phyloP scores from a whole-genome alignment of 345 rosid genomes.

The Erucastrum elatum region DNA sequence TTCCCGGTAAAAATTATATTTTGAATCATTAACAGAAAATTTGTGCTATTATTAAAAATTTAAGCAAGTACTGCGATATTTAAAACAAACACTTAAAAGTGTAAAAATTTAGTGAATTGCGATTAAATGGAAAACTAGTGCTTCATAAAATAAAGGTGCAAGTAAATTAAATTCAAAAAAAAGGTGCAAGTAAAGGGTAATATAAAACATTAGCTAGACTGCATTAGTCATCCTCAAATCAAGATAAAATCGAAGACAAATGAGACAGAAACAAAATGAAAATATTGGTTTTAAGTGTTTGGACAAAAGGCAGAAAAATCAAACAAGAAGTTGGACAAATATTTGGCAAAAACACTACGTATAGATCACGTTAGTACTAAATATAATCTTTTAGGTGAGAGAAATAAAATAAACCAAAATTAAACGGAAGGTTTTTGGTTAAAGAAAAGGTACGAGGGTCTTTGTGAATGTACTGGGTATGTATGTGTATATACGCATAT shows the following conservation, averaged over 20 bases:
- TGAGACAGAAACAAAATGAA: conserved; percentile 15
- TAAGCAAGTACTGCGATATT: background rate
- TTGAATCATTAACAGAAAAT: background rate
- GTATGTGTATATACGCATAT: background rate
- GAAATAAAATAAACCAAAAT: background rate
- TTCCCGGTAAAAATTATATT: background rate
- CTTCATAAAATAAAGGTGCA: background rate
- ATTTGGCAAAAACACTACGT: background rate
- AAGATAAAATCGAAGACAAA: conserved; percentile 23
- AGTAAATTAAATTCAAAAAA: background rate
- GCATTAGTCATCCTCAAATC: conserved; percentile 22
- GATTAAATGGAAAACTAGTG: background rate
- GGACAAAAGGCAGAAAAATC: background rate
- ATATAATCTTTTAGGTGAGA: conserved; percentile 10
- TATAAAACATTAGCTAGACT: background rate
- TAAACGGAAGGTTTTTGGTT: background rate
- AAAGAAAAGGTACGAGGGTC: background rate
- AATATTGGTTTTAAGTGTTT: conserved; percentile 5
- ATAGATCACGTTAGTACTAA: background rate
- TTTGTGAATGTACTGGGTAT: background rate
- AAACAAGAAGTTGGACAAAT: conserved; percentile 7
- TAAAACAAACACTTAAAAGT: background rate
- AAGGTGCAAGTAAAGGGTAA: background rate
- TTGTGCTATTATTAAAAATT: background rate
- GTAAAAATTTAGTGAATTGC: background rate